Conservation (phyloP, 1,284 basidiomycete species). For the Wallemia ichthyophaga region DNA sequence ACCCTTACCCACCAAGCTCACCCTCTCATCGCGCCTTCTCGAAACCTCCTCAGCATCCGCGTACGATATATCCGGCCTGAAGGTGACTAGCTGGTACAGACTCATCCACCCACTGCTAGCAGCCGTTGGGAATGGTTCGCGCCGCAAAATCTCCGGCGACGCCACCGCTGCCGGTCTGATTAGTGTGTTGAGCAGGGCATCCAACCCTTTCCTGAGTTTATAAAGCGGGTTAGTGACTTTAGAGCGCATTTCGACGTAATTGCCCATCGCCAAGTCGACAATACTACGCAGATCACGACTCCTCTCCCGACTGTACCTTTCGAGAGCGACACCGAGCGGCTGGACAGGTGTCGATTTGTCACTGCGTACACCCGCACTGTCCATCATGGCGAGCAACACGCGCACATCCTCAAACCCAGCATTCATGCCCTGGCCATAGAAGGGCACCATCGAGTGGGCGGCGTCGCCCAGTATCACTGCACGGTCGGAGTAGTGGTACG, state of each 20-base stretch:
- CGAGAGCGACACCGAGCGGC: conserved; percentile 31
- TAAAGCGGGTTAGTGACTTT: conserved; percentile 55
- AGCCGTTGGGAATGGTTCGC: conserved; percentile 15
- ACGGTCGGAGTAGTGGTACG: conserved; percentile 69
- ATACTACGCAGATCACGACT: conserved; percentile 72
- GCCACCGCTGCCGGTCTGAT: conserved; percentile 30
- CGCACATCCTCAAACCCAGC: conserved; percentile 93
- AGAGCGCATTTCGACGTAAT: conserved; percentile 90
- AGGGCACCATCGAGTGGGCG: conserved; percentile 90
- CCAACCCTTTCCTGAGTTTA: conserved; percentile 47
- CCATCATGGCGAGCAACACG: conserved; percentile 45
- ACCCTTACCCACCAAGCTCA: too few species aligned
- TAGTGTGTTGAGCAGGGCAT: conserved; percentile 26
- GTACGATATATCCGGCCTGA: conserved; percentile 76
- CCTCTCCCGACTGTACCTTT: conserved; percentile 44
- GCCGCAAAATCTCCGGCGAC: conserved; percentile 15
- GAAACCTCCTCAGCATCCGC: conserved; percentile 25
- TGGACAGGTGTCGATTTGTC: conserved; percentile 11
- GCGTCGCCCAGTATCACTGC: conserved; percentile 74
- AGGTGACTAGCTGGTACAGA: conserved; percentile 89
- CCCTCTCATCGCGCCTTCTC: too few species aligned
- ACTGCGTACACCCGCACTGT: conserved; percentile 30
- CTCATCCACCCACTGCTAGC: conserved; percentile 52
- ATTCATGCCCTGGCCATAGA: conserved; percentile 93
- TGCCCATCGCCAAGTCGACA: conserved; percentile 65